Evolutionary conservation across 257 asterid genomes (phyloP).

Genomic region (Solanum etuberosum): DNA sequence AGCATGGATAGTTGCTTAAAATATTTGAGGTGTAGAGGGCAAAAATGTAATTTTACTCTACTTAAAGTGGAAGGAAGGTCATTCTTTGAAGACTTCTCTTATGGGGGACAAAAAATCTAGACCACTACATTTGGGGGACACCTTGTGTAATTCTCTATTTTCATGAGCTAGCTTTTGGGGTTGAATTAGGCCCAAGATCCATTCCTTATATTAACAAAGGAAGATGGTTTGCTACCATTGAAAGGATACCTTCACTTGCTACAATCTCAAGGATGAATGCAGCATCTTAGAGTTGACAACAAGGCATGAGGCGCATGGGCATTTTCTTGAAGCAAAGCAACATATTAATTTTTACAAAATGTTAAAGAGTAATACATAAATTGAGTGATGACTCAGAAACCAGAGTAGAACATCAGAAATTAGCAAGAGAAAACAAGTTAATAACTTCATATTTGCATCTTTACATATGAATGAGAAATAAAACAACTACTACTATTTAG

Average conservation of each 20-base stretch:
- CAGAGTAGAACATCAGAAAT: not conserved
- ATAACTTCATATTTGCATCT: not conserved
- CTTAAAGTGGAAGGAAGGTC: not conserved
- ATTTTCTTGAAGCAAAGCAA: not conserved
- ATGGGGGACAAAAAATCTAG: not conserved
- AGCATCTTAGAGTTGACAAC: not conserved
- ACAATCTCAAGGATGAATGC: not conserved
- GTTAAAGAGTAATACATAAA: not conserved
- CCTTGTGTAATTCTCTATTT: not conserved
- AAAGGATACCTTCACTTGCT: not conserved
- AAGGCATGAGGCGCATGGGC: not conserved
- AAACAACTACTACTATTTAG: not conserved
- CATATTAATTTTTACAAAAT: not conserved
- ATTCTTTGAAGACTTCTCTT: not conserved
- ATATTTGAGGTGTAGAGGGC: not conserved
- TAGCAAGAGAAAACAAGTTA: not conserved
- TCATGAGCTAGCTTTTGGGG: not conserved
- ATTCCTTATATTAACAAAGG: not conserved
- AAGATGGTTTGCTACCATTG: not conserved
- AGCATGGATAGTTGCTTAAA: not conserved
- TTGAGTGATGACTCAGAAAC: not conserved
- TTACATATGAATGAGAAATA: not conserved
- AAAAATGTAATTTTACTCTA: not conserved
- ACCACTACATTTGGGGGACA: not conserved
- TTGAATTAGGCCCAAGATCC: not conserved